Evolutionary conservation across 331 rosid genomes (phyloP).

Genomic region (Pyrus hybrid): DNA sequence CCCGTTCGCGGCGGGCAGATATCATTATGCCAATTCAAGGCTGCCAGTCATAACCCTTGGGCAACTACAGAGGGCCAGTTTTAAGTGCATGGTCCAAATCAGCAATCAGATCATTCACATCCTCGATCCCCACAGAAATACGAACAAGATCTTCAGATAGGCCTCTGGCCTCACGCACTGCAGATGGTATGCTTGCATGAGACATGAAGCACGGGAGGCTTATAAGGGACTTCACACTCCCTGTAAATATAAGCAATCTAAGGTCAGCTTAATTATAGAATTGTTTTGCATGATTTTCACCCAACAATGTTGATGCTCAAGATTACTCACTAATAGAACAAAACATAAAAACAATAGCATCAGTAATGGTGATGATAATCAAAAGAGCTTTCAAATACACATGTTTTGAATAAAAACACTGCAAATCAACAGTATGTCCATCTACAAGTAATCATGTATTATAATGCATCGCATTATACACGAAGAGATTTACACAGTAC

Average conservation of each 20-base stretch:
- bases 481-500: too few relatives aligned
- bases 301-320: neutral
- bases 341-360: too few relatives aligned
- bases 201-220: slow-evolving; percentile 93
- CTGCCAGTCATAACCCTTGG: too few relatives aligned
- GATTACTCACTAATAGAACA: neutral
- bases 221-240: slow-evolving; percentile 83
- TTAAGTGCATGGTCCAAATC: slow-evolving; percentile 65
- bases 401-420: too few relatives aligned
- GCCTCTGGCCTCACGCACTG: slow-evolving; percentile 80
- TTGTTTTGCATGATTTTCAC: too few relatives aligned
- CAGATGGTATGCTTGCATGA: slow-evolving; percentile 82
- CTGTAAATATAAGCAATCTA: slow-evolving; percentile 20
- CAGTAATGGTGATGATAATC: neutral
- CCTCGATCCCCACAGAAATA: slow-evolving; percentile 89
- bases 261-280: neutral
- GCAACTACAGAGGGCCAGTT: slow-evolving; percentile 46
- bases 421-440: too few relatives aligned
- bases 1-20: neutral
- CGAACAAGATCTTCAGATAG: slow-evolving; percentile 90
- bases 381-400: neutral
- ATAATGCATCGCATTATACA: too few relatives aligned
- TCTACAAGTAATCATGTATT: neutral
- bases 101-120: slow-evolving; percentile 69
- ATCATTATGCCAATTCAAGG: neutral